Evolutionary conservation across 2,329 filamentous ascomycete species (phyloP), one percentile per base, ranked within the genome.

Genomic region (Sporothrix mexicana): DNA sequence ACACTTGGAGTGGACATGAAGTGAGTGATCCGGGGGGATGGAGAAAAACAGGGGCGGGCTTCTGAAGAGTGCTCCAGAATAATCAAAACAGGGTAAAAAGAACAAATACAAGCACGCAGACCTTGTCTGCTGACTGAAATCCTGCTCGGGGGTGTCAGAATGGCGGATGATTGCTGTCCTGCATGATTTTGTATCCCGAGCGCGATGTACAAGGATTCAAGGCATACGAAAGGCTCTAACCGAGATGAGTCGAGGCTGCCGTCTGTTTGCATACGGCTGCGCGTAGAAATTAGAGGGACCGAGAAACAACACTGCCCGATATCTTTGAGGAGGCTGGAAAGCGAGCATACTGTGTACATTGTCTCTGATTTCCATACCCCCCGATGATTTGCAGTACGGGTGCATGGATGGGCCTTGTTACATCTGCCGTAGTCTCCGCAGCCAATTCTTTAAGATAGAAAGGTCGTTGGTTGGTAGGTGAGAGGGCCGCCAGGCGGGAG

Each of bases 361-460:
- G 6, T 23, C n/a, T 53, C 9, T 53, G 6, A 20, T 8, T n/a
- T 62, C 43, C 43, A 43, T 17, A 17, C 5, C 20, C 20, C 30
- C 23, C n/a, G 17, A 43, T 62, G 59, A 62, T 62, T 20, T 62
- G 61, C 43, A 66, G 41, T 41, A 66, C n/a, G 43, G 61, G 61
- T 66, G 61, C 41, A 66, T 47, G 41, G 41, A 66, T 47, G 25
- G 41, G 10, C 61, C 23, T 45, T 45, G 20, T 5, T 13, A 20
- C 43, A 25, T 45, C 25, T 47, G 41, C 20, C 43, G n/a, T n/a
- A 25, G 41, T 25, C 41, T 47, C 20, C 61, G n/a, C 61, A 47
- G 41, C 4, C 10, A 20, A 2, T 45, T 23, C 45, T 43, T 17
- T 4, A 15, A 51, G n/a, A 51, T n/a, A 17, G 49, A 17, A 51